These are phyloP conservation scores for Apiospora aurea DNA, from an alignment of 2,329 filamentous ascomycete genomes.

Conservation along the genomic window DNA sequence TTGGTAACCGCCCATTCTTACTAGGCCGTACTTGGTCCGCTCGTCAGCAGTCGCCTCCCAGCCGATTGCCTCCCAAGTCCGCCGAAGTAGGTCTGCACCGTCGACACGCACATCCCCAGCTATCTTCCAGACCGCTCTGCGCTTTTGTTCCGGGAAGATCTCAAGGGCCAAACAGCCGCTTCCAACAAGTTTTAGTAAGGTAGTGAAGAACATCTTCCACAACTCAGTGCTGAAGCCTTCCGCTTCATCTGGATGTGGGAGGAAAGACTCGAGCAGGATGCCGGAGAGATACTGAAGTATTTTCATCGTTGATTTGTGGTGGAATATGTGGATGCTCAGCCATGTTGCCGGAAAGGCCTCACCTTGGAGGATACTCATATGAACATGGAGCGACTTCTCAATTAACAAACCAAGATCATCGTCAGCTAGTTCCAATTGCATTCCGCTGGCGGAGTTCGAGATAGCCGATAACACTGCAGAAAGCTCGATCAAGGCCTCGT, in stretches of 20 bases:
- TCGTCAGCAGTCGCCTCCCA: constrained; percentile 92
- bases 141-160: constrained; percentile 96
- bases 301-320: constrained; percentile 88
- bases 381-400: constrained; percentile 80
- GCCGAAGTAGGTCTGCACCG: constrained; percentile 83
- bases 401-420: constrained; percentile 78
- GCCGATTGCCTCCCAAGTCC: constrained; percentile 93
- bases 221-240: constrained; percentile 91
- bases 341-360: constrained; percentile 89
- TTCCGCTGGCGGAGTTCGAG: constrained; percentile 74
- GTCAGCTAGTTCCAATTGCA: constrained; percentile 77
- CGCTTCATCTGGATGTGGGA: constrained; percentile 89
- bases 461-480: constrained; percentile 86
- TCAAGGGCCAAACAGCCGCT: constrained; percentile 90
- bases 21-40: constrained; percentile 75
- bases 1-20: constrained; percentile 93
- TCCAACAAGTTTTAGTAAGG: constrained; percentile 85
- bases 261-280: constrained; percentile 81
- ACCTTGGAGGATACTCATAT: constrained; percentile 87
- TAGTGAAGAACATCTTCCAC: constrained; percentile 93
- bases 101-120: constrained; percentile 93
- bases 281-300: constrained; percentile 82
- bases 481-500: constrained; percentile 88
- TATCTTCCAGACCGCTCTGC: constrained; percentile 97
- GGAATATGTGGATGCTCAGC: constrained; percentile 92